Conservation (phyloP, 1,139 yeast genomes). For the Geotrichum siamense region DNA sequence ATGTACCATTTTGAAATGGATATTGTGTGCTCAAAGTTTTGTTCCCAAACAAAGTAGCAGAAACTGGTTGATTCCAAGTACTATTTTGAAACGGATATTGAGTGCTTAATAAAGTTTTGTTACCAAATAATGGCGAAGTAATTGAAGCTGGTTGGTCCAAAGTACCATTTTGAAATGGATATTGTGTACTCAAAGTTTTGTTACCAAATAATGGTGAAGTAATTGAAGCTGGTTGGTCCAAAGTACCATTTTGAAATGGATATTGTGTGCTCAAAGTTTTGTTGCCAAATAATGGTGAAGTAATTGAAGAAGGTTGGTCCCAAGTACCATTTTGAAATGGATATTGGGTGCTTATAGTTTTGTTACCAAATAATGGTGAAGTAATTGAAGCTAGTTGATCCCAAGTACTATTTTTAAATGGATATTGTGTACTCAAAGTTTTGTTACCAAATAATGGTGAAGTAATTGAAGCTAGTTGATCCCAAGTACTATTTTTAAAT, state of each 20-base stretch:
- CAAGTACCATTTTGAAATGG: conserved; percentile 4
- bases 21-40: neutral
- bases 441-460: neutral
- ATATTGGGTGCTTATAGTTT: neutral
- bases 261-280: neutral
- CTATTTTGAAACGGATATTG: neutral
- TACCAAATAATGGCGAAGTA: neutral
- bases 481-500: neutral
- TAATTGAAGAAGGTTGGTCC: neutral
- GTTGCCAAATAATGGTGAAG: neutral
- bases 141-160: neutral
- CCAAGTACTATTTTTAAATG: neutral
- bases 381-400: no score
- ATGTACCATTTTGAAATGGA: conserved; percentile 3
- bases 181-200: neutral
- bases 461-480: neutral
- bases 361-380: neutral
- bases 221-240: neutral
- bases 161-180: neutral
- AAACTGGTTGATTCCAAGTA: neutral
- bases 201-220: neutral
- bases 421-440: conserved; percentile 1
- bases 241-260: neutral
- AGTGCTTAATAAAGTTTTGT: neutral
- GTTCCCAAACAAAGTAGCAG: neutral